Evolutionary conservation across 257 asterid species (phyloP), one percentile per base, ranked within the genome.

Genomic region (Capsicum rhomboideum): DNA sequence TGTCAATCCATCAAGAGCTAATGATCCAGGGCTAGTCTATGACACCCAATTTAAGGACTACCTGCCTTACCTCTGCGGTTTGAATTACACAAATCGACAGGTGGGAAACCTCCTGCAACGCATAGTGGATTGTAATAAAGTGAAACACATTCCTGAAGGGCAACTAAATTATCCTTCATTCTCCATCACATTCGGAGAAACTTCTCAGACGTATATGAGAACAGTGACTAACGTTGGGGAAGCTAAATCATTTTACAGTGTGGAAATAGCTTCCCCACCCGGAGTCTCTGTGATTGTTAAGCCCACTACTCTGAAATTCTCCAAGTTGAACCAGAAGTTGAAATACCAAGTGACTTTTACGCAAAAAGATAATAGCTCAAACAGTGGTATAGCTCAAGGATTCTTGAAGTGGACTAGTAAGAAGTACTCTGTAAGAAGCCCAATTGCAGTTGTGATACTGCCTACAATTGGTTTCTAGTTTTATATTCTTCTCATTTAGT

Each of bases 21-120:
- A 67, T 29, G 83, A 90, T 75, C 95, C 93, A 0, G 95, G 95
- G 31, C 89, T 91, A 14, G 50, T 91, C 9, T 91, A 91, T 20
- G 94, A 92, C 75, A 83, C 86, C 49, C 42, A 59, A n/a, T 84
- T 91, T 0, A 8, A 85, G 13, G 94, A 92, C 20, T 92, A 93
- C 85, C 17, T 87, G 1, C 88, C 91, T 2, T 92, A 89, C 54
- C 34, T 90, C 23, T 92, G 95, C 7, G 92, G 95, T 18, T 78
- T 92, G 49, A 86, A 88, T 34, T 90, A 90, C 85, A 90, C 93
- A 0, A 34, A 50, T 61, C 54, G 66, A 29, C 64, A 90, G 16
- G 89, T 89, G 0, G 82, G 85, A 2, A 20, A 1, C 17, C 54
- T 88, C 42, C 2, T 83, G 12, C 87, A 88, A 4, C 77, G 17